phyloP scores from a whole-genome alignment of 2,329 filamentous ascomycete genomes.

The Didymella sp. region DNA sequence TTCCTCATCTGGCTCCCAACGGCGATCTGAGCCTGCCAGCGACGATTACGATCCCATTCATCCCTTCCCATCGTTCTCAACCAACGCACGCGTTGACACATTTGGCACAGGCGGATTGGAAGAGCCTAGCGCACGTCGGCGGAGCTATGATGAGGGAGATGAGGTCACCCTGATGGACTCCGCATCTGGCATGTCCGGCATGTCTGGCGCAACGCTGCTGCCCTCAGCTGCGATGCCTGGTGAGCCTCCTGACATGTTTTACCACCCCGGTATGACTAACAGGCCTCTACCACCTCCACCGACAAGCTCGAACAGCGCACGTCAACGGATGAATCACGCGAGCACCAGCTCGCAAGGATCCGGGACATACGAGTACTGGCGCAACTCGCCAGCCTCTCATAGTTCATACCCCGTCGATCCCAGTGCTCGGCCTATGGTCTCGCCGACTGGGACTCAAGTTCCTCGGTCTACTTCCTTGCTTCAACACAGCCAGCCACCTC shows the following conservation, averaged over 20 bases:
- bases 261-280: slow-evolving; percentile 79
- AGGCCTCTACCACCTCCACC: slow-evolving; percentile 69
- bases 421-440: slow-evolving; percentile 41
- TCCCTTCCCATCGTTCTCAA: slow-evolving; percentile 63
- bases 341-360: slow-evolving; percentile 42
- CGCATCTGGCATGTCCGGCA: slow-evolving; percentile 29
- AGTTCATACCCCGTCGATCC: slow-evolving; percentile 44
- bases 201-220: slow-evolving; percentile 37
- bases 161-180: slow-evolving; percentile 63
- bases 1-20: slow-evolving; percentile 56
- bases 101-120: slow-evolving; percentile 89
- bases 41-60: slow-evolving; percentile 59
- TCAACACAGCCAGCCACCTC: slow-evolving; percentile 80
- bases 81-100: slow-evolving; percentile 79
- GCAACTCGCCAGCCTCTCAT: slow-evolving; percentile 41
- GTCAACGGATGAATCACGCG: slow-evolving; percentile 52
- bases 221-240: slow-evolving; percentile 47
- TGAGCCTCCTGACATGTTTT: slow-evolving; percentile 90
- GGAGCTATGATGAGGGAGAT: slow-evolving; percentile 93
- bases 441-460: slow-evolving; percentile 42
- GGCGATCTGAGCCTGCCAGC: slow-evolving; percentile 53
- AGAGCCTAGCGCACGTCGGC: slow-evolving; percentile 71
- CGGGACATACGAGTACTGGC: slow-evolving; percentile 57
- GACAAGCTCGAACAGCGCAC: slow-evolving; percentile 59
- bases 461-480: slow-evolving; percentile 68